phyloP scores from a whole-genome alignment of 805 yeast species.

The Candida sanyiensis region DNA sequence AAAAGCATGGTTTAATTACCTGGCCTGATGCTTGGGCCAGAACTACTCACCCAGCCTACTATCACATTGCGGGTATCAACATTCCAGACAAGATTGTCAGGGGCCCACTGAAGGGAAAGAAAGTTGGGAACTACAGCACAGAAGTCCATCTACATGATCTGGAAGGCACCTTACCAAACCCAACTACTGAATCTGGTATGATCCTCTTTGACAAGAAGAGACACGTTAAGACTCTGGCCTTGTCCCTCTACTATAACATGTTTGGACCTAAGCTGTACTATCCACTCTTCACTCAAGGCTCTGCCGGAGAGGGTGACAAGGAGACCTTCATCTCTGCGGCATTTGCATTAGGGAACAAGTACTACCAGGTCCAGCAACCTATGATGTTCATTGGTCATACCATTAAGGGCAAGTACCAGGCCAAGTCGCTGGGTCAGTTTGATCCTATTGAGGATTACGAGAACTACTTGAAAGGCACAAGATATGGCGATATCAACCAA shows the following conservation, averaged over 20 bases:
- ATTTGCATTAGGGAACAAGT: background rate
- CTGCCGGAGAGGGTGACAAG: conserved; percentile 73
- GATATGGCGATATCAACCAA: background rate
- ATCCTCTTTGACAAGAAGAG: conserved; percentile 50
- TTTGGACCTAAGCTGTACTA: conserved; percentile 62
- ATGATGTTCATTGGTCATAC: conserved; percentile 4
- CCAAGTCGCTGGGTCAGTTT: conserved; percentile 72
- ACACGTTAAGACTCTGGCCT: conserved; percentile 52
- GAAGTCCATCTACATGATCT: conserved; percentile 48
- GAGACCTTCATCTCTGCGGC: conserved; percentile 62
- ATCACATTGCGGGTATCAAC: conserved; percentile 53
- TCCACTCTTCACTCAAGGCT: conserved; percentile 63
- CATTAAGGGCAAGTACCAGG: conserved; percentile 39
- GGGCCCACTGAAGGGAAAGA: conserved; percentile 29
- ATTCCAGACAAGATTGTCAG: conserved; percentile 33
- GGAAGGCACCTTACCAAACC: conserved; percentile 57
- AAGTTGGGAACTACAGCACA: conserved; percentile 12
- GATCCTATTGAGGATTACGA: conserved; percentile 58
- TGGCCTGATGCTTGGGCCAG: conserved; percentile 90
- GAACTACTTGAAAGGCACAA: background rate
- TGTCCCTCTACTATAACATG: conserved; percentile 58
- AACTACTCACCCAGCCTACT: conserved; percentile 64
- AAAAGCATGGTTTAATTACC: conserved; percentile 40
- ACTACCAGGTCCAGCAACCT: conserved; percentile 5
- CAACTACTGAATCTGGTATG: conserved; percentile 66